Conservation (phyloP, 345 rosid species). For the Adansonia digitata region DNA sequence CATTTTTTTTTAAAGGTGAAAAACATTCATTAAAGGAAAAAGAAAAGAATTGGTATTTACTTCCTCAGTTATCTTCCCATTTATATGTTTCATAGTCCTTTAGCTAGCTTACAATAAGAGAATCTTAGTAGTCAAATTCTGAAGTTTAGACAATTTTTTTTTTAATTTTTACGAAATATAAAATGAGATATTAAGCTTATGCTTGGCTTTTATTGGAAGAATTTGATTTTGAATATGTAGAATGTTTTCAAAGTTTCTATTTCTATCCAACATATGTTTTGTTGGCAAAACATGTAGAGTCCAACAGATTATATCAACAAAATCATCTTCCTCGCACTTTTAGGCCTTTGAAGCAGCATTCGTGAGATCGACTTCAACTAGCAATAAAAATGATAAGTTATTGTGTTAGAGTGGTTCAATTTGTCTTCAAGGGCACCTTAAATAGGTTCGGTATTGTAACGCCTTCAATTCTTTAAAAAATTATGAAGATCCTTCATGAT, state of each 20-base stretch:
- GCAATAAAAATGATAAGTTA: slow-evolving; percentile 40
- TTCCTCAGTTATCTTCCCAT: too few species aligned
- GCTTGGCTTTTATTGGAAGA: too few species aligned
- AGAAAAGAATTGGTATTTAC: too few species aligned
- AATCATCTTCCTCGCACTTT: neutral
- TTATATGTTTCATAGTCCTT: too few species aligned
- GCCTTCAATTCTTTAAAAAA: too few species aligned
- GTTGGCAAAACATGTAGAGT: neutral
- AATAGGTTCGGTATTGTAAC: too few species aligned
- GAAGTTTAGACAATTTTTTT: too few species aligned
- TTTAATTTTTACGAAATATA: too few species aligned
- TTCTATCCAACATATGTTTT: neutral
- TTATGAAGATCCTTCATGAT: too few species aligned
- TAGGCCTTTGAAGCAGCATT: slow-evolving; percentile 35
- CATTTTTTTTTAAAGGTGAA: neutral
- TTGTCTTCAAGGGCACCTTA: slow-evolving; percentile 24
- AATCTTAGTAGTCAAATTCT: too few species aligned
- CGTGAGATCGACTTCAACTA: slow-evolving; percentile 37
- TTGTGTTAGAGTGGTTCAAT: neutral
- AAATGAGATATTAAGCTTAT: neutral
- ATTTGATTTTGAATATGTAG: neutral
- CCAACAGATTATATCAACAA: neutral
- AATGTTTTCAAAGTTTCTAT: neutral
- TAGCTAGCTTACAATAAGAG: too few species aligned
- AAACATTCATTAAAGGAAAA: too few species aligned